A percentile compares a stretch with the other conserved stretches of the same genome.
These are phyloP conservation scores for Ocimum tenuiflorum DNA, from an alignment of 257 asterid species.

Conservation along the genomic window DNA sequence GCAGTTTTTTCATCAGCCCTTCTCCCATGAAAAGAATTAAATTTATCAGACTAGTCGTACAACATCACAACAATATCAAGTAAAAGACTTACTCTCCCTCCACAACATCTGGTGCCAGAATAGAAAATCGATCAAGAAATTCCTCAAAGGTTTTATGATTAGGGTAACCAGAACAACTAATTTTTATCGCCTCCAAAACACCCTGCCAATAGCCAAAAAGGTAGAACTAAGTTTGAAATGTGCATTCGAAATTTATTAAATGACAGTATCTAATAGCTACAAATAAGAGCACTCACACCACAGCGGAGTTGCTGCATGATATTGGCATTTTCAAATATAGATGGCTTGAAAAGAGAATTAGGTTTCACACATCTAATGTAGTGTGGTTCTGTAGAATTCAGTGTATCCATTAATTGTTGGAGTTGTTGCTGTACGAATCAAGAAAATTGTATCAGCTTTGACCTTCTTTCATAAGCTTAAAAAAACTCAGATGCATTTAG, in stretches of 20 bases:
- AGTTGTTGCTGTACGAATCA: slow-evolving; percentile 68
- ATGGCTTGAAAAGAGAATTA: slow-evolving; percentile 66
- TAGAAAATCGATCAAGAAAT: slow-evolving; percentile 59
- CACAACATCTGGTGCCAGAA: slow-evolving; percentile 66
- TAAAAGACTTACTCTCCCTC: slow-evolving; percentile 50
- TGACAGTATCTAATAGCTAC: slow-evolving; percentile 8
- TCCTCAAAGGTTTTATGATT: slow-evolving; percentile 70
- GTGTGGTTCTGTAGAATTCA: slow-evolving; percentile 88
- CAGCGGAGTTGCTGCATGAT: slow-evolving; percentile 88
- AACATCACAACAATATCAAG: slow-evolving; percentile 6
- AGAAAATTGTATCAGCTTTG: slow-evolving; percentile 24
- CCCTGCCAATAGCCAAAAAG: slow-evolving; percentile 42
- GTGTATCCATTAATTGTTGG: slow-evolving; percentile 79
- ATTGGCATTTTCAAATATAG: slow-evolving; percentile 62
- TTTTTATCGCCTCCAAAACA: slow-evolving; percentile 79
- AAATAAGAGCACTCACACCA: slow-evolving; percentile 62
- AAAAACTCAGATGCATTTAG: no score
- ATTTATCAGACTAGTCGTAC: slow-evolving; percentile 9
- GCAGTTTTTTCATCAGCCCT: slow-evolving; percentile 57
- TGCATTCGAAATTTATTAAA: not conserved
- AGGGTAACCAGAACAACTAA: slow-evolving; percentile 93
- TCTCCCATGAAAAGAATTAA: slow-evolving; percentile 22
- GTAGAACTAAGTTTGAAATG: not conserved
- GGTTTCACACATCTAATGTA: slow-evolving; percentile 95
- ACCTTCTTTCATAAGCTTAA: no score